A percentile compares a stretch with the other conserved stretches of the same genome.
Evolutionary conservation across 2,329 filamentous ascomycete species (phyloP).

Genomic region (Alternaria ethzedia): DNA sequence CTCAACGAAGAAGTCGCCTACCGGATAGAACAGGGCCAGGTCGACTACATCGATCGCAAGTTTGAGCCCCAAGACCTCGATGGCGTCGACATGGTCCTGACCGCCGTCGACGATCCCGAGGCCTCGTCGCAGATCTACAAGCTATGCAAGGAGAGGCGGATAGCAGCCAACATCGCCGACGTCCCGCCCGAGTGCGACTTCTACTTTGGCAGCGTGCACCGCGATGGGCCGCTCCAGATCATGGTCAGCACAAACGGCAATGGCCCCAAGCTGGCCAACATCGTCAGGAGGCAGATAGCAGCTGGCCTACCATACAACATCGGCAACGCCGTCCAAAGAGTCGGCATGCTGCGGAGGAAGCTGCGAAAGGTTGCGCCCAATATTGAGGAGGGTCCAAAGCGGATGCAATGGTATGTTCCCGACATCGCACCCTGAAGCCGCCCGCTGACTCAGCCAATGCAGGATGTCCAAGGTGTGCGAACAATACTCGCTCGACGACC

Average conservation of each 20-base stretch:
- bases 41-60: constrained; percentile 79
- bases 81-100: constrained; percentile 82
- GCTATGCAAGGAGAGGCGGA: constrained; percentile 81
- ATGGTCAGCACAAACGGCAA: constrained; percentile 99
- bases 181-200: constrained; percentile 98
- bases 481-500: constrained; percentile 80
- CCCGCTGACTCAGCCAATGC: constrained; percentile 34
- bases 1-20: constrained; percentile 88
- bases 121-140: constrained; percentile 94
- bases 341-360: constrained; percentile 80
- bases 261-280: constrained; percentile 86
- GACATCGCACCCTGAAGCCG: too few species aligned
- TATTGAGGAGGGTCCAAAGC: constrained; percentile 76
- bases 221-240: constrained; percentile 93
- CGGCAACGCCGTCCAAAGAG: constrained; percentile 83
- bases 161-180: constrained; percentile 95
- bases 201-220: constrained; percentile 95
- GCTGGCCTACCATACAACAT: constrained; percentile 75
- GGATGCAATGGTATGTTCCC: constrained; percentile 78
- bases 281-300: constrained; percentile 84
- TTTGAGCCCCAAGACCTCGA: constrained; percentile 91
- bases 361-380: constrained; percentile 77
- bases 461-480: constrained; percentile 96
- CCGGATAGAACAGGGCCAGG: constrained; percentile 75
- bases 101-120: constrained; percentile 89